Percentiles rank a stretch among this genome's conserved stretches.
Conservation (phyloP, 148 eudicot genomes). For the Spergularia bocconei region DNA sequence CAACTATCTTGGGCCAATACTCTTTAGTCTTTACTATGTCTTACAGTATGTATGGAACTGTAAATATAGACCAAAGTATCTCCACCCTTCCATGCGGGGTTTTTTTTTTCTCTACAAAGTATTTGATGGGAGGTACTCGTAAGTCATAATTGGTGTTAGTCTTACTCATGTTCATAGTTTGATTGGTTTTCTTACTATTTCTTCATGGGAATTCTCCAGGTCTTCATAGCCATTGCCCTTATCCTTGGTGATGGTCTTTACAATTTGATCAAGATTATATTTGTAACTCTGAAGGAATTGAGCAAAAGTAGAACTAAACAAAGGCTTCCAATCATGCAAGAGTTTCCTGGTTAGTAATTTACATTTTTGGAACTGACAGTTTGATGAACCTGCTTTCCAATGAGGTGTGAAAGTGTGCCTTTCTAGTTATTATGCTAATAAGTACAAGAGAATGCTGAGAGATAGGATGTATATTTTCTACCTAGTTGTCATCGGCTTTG, state of each 20-base stretch:
- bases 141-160: neutral
- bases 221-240: conserved; percentile 65
- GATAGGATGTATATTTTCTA: neutral
- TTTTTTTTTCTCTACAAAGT: neutral
- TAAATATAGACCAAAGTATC: no score
- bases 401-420: neutral
- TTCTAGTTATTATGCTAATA: no score
- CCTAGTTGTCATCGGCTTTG: neutral
- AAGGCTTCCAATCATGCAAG: conserved; percentile 47
- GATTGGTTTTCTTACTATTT: neutral
- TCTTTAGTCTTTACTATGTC: neutral
- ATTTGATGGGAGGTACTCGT: no score
- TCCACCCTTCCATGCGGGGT: neutral
- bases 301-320: conserved; percentile 41
- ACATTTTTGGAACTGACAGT: no score
- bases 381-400: no score
- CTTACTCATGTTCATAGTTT: neutral
- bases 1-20: neutral
- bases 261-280: conserved; percentile 63
- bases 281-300: conserved; percentile 46
- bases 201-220: conserved; percentile 32
- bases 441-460: neutral
- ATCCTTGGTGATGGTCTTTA: conserved; percentile 77
- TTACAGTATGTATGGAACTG: no score
- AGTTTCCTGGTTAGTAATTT: conserved; percentile 36